phyloP scores from a whole-genome alignment of 1,139 yeast species.

The Debaryomyces sp. region DNA sequence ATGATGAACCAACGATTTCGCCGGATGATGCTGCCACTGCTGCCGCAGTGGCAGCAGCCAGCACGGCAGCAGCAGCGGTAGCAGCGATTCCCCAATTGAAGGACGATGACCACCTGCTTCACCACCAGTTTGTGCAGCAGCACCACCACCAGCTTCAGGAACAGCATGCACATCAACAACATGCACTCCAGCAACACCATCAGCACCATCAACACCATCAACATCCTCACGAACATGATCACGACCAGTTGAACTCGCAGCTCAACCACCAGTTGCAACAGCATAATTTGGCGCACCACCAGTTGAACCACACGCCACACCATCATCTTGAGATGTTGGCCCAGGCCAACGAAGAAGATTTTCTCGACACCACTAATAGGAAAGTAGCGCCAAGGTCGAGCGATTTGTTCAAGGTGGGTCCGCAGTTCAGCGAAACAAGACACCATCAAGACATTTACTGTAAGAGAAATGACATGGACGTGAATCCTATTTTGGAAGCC shows the following conservation, averaged over 20 bases:
- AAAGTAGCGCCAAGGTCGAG: constrained; percentile 51
- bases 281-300: constrained; percentile 18
- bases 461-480: constrained; percentile 34
- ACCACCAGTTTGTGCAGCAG: constrained; percentile 24
- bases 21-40: constrained; percentile 32
- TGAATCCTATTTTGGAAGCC: constrained; percentile 39
- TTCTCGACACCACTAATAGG: constrained; percentile 29
- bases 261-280: constrained; percentile 24
- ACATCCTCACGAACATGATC: constrained; percentile 19
- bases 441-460: constrained; percentile 44
- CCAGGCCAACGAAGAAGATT: constrained; percentile 34
- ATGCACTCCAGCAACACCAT: constrained; percentile 18
- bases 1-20: constrained; percentile 27
- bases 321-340: constrained; percentile 39
- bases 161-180: constrained; percentile 17
- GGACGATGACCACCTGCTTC: constrained; percentile 21
- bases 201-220: constrained; percentile 20
- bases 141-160: constrained; percentile 15
- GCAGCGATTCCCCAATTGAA: constrained; percentile 16
- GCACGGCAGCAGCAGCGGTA: constrained; percentile 18
- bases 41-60: constrained; percentile 32
- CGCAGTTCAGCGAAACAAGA: constrained; percentile 41
- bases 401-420: constrained; percentile 47
- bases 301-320: constrained; percentile 15
- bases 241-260: constrained; percentile 26